These are phyloP conservation scores for Tuber aestivum DNA, from an alignment of 495 filamentous ascomycete species.

Conservation along the genomic window DNA sequence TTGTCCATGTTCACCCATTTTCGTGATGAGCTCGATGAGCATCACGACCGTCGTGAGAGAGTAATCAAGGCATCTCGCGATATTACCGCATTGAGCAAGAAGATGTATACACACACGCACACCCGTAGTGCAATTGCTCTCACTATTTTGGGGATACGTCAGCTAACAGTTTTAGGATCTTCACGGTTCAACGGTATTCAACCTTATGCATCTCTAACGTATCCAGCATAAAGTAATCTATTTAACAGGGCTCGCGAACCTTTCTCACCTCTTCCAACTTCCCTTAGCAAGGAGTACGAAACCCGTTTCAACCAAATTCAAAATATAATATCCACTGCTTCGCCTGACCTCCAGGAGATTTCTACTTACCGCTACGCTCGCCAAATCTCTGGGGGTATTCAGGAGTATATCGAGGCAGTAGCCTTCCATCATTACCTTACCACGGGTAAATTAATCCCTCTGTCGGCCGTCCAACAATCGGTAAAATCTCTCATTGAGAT, in stretches of 20 bases:
- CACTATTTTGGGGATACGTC: background rate
- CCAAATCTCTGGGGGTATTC: constrained; percentile 69
- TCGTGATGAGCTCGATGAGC: constrained; percentile 81
- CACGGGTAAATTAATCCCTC: constrained; percentile 65
- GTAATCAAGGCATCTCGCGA: constrained; percentile 84
- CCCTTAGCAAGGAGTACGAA: constrained; percentile 60
- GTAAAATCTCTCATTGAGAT: constrained; percentile 55
- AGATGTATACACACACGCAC: constrained; percentile 60
- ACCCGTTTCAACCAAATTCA: constrained; percentile 61
- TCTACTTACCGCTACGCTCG: constrained; percentile 77
- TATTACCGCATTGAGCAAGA: constrained; percentile 90
- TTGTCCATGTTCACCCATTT: constrained; percentile 79
- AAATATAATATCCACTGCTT: constrained; percentile 59
- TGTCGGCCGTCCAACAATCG: constrained; percentile 51
- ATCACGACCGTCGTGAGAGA: constrained; percentile 85
- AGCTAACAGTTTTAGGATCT: constrained; percentile 58
- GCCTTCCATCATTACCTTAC: constrained; percentile 81
- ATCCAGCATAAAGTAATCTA: constrained; percentile 9
- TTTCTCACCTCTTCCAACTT: constrained; percentile 56
- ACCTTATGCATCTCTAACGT: background rate
- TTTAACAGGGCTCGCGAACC: constrained; percentile 58
- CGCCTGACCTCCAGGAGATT: constrained; percentile 65
- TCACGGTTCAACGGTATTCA: constrained; percentile 77
- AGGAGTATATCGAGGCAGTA: constrained; percentile 87
- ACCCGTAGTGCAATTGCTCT: background rate